A percentile compares a stretch with the other conserved stretches of the same genome.
Conservation (phyloP, 2,329 filamentous ascomycete species). For the Byssoonygena ceratinophila region DNA sequence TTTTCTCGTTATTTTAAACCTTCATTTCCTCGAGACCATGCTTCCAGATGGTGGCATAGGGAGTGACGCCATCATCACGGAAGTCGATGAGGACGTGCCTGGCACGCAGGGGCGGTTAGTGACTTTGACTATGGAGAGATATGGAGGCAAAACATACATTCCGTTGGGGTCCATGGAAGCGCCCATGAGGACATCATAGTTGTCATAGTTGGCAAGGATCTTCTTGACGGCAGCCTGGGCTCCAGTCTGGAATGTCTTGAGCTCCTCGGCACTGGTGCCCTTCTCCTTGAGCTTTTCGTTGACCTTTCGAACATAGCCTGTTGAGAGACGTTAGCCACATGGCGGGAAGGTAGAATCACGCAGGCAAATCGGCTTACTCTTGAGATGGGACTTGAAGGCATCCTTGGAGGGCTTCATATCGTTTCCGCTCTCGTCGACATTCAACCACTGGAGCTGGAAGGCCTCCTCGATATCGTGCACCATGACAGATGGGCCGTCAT, state of each 20-base stretch:
- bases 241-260: constrained; percentile 70
- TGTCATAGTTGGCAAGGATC: constrained; percentile 81
- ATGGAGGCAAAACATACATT: constrained; percentile 55
- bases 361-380: constrained; percentile 49
- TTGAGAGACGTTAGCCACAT: not conserved
- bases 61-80: constrained; percentile 88
- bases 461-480: constrained; percentile 91
- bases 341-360: constrained; percentile 5
- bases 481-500: constrained; percentile 40
- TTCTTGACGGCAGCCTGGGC: constrained; percentile 69
- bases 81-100: constrained; percentile 92
- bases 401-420: constrained; percentile 59
- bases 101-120: constrained; percentile 5
- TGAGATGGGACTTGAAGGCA: constrained; percentile 69
- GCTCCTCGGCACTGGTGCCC: constrained; percentile 51
- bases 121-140: not conserved
- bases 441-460: constrained; percentile 66
- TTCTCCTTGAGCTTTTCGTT: constrained; percentile 58
- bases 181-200: constrained; percentile 90
- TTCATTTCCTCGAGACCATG: constrained; percentile 81
- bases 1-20: constrained; percentile 52
- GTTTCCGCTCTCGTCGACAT: constrained; percentile 28
- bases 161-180: constrained; percentile 86
- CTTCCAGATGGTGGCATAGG: constrained; percentile 88
- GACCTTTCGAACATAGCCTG: constrained; percentile 86